phyloP scores from a whole-genome alignment of 2,329 filamentous ascomycete species.

The Colletotrichum phormii region DNA sequence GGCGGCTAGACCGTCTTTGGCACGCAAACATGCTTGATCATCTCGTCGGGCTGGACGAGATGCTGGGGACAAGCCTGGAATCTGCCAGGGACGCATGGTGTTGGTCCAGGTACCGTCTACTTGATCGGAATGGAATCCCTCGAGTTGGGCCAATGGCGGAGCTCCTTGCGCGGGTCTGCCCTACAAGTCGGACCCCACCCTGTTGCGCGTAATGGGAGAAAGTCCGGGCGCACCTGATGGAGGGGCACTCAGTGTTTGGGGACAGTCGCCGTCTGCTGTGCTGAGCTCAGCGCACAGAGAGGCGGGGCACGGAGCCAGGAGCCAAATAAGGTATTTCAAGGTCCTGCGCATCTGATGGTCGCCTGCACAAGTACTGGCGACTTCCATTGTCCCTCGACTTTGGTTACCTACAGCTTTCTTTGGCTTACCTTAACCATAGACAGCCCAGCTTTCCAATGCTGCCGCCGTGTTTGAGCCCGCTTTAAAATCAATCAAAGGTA shows the following conservation, averaged over 20 bases:
- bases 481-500: neutral
- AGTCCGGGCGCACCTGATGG: neutral
- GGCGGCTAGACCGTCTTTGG: slow-evolving; percentile 11
- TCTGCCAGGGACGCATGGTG: slow-evolving; percentile 17
- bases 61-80: slow-evolving; percentile 27
- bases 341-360: slow-evolving; percentile 5
- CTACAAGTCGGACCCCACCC: neutral
- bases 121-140: neutral
- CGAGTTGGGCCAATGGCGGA: neutral
- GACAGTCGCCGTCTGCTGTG: neutral
- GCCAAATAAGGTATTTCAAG: slow-evolving; percentile 6
- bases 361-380: neutral
- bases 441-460: neutral
- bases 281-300: slow-evolving; percentile 17
- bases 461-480: neutral
- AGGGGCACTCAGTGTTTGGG: slow-evolving; percentile 5
- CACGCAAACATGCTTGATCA: slow-evolving; percentile 7
- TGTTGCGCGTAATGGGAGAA: neutral
- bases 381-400: neutral
- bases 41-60: neutral
- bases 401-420: neutral
- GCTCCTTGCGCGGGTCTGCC: neutral
- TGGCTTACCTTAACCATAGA: neutral
- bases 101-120: neutral
- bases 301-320: neutral